These are phyloP conservation scores for Bidens hawaiensis DNA, from an alignment of 140 eudicot species.

Conservation along the genomic window DNA sequence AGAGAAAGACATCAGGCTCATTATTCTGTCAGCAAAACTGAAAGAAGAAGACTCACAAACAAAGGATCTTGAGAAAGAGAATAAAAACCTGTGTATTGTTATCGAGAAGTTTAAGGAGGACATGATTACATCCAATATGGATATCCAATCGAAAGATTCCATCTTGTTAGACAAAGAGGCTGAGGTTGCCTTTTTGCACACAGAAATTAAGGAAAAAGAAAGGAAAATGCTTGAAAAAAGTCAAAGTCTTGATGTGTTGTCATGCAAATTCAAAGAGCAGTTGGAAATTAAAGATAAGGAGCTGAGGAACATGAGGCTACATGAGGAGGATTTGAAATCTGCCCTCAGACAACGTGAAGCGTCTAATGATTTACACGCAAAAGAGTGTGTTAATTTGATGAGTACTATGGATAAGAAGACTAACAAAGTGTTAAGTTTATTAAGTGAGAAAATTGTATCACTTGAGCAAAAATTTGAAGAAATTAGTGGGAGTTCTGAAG, in stretches of 20 bases:
- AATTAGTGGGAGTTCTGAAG: constrained; percentile 26
- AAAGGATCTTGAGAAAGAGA: constrained; percentile 33
- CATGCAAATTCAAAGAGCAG: constrained; percentile 30
- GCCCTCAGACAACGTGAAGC: constrained; percentile 35
- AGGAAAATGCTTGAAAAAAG: constrained; percentile 35
- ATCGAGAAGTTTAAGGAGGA: constrained; percentile 44
- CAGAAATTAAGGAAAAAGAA: constrained; percentile 30
- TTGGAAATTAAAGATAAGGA: constrained; percentile 38
- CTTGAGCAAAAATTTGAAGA: constrained; percentile 43
- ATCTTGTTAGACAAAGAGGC: constrained; percentile 48
- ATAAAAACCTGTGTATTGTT: constrained; percentile 18
- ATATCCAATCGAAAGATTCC: constrained; percentile 35
- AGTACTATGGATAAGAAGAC: constrained; percentile 26
- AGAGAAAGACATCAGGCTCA: constrained; percentile 56
- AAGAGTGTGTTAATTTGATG: constrained; percentile 28
- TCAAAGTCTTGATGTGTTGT: constrained; percentile 32
- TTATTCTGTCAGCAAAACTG: constrained; percentile 47
- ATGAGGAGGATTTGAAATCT: constrained; percentile 42
- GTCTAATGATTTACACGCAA: constrained; percentile 24
- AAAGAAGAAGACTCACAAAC: constrained; percentile 34
- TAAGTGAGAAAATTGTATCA: constrained; percentile 24
- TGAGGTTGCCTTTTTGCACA: constrained; percentile 22
- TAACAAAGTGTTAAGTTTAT: constrained; percentile 18
- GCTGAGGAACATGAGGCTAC: constrained; percentile 33
- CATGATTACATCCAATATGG: constrained; percentile 23